phyloP scores from a whole-genome alignment of 2,329 filamentous ascomycete species.

The Trichoderma simmonsii region DNA sequence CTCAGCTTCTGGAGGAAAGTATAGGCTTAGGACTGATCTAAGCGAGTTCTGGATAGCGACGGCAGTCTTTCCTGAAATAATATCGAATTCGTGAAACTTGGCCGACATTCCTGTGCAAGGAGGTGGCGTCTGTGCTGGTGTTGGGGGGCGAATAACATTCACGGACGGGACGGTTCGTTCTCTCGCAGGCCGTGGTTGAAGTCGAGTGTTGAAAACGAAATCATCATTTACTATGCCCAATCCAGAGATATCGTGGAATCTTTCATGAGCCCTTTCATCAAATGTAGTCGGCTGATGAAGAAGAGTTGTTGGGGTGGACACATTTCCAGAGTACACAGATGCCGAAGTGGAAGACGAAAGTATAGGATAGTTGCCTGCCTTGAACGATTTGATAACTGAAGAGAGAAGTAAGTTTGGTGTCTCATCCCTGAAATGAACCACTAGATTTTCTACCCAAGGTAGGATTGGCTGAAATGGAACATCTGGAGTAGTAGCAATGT shows the following conservation, averaged over 20 bases:
- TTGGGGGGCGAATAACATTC: slow-evolving; percentile 38
- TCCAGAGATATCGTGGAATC: neutral
- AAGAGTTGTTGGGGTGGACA: slow-evolving; percentile 29
- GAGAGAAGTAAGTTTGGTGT: slow-evolving; percentile 42
- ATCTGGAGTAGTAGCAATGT: slow-evolving; percentile 29
- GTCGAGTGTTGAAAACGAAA: slow-evolving; percentile 43
- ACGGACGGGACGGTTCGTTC: slow-evolving; percentile 24
- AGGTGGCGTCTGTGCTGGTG: slow-evolving; percentile 43
- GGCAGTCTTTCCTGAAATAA: slow-evolving; percentile 43
- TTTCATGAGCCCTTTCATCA: neutral
- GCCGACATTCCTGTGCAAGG: slow-evolving; percentile 32
- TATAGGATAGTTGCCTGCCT: slow-evolving; percentile 28
- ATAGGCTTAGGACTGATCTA: slow-evolving; percentile 48
- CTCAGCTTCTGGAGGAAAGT: slow-evolving; percentile 48
- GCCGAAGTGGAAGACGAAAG: slow-evolving; percentile 24
- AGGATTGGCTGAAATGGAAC: slow-evolving; percentile 44
- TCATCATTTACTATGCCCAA: slow-evolving; percentile 31
- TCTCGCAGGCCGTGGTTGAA: slow-evolving; percentile 27
- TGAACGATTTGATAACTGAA: slow-evolving; percentile 46
- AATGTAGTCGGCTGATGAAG: slow-evolving; percentile 21
- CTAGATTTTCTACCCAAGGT: slow-evolving; percentile 53
- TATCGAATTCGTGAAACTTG: slow-evolving; percentile 46
- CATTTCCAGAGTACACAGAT: slow-evolving; percentile 22
- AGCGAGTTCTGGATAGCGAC: slow-evolving; percentile 57
- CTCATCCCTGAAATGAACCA: slow-evolving; percentile 52